Evolutionary conservation across 345 rosid species (phyloP).

Genomic region (Balakata baccata): DNA sequence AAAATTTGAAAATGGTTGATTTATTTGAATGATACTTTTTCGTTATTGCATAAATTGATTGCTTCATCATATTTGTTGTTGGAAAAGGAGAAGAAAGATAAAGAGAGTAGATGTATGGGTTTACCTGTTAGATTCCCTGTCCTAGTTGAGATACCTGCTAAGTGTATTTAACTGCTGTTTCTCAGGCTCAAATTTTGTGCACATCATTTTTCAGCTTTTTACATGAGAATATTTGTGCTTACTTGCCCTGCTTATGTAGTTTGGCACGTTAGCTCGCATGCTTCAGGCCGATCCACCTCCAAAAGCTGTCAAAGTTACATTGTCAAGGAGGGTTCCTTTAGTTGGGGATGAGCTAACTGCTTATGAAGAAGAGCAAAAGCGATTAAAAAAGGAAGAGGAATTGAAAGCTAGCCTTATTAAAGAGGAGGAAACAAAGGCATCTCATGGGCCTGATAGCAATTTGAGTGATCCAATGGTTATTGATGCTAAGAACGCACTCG

Average conservation of each 20-base stretch:
- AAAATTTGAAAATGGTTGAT: neutral
- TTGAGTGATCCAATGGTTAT: conserved; percentile 77
- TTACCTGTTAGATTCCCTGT: neutral
- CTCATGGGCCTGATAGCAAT: conserved; percentile 51
- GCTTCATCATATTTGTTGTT: neutral
- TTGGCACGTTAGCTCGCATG: conserved; percentile 90
- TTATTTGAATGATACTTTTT: neutral
- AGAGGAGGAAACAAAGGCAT: conserved; percentile 77
- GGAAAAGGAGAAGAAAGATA: neutral
- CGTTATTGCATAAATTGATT: neutral
- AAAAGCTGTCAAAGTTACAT: conserved; percentile 86
- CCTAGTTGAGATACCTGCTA: neutral
- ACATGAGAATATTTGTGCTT: conserved; percentile 1
- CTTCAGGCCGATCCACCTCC: conserved; percentile 99
- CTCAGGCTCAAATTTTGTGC: neutral
- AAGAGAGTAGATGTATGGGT: neutral
- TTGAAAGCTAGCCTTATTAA: conserved; percentile 73
- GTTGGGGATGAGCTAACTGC: conserved; percentile 96
- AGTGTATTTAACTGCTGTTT: neutral
- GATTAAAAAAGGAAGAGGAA: conserved; percentile 84
- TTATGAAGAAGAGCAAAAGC: conserved; percentile 93
- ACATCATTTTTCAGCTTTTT: conserved; percentile 1
- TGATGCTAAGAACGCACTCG: conserved; percentile 50
- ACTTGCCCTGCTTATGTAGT: conserved; percentile 46
- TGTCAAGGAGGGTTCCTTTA: conserved; percentile 95